Evolutionary conservation across 108 stramenopile genomes (phyloP).

Genomic region (Conticribra guillardii): DNA sequence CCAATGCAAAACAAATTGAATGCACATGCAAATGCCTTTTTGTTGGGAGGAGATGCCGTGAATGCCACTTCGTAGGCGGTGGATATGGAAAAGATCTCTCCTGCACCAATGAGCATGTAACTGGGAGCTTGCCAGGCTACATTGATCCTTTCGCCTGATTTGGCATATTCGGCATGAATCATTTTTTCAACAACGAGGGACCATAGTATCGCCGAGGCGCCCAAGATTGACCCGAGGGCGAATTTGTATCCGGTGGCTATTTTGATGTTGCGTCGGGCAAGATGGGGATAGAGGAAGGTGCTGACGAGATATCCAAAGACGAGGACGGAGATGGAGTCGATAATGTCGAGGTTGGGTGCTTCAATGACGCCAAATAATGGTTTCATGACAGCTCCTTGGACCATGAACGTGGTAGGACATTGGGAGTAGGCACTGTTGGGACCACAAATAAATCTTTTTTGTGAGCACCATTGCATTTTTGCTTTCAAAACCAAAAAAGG

Average conservation of each 20-base stretch:
- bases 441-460: not conserved
- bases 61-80: constrained; percentile 88
- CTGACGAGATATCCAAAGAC: constrained; percentile 72
- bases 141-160: constrained; percentile 58
- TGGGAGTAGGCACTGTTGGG: constrained; percentile 71
- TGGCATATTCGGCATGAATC: constrained; percentile 67
- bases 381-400: constrained; percentile 86
- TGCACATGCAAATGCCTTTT: constrained; percentile 81
- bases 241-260: constrained; percentile 82
- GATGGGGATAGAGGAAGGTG: constrained; percentile 63
- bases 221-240: constrained; percentile 72
- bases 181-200: constrained; percentile 71
- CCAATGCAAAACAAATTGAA: constrained; percentile 82
- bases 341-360: constrained; percentile 72
- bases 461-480: not conserved
- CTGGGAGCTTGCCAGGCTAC: constrained; percentile 80
- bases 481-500: constrained; percentile 16
- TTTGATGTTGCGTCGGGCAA: constrained; percentile 64
- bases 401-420: constrained; percentile 82
- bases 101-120: constrained; percentile 79
- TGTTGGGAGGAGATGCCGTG: constrained; percentile 71
- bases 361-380: constrained; percentile 75
- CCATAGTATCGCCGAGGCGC: constrained; percentile 71
- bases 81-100: constrained; percentile 85
- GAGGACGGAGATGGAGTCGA: constrained; percentile 63